Conservation (phyloP, 257 asterid species). For the Lycium ferocissimum region DNA sequence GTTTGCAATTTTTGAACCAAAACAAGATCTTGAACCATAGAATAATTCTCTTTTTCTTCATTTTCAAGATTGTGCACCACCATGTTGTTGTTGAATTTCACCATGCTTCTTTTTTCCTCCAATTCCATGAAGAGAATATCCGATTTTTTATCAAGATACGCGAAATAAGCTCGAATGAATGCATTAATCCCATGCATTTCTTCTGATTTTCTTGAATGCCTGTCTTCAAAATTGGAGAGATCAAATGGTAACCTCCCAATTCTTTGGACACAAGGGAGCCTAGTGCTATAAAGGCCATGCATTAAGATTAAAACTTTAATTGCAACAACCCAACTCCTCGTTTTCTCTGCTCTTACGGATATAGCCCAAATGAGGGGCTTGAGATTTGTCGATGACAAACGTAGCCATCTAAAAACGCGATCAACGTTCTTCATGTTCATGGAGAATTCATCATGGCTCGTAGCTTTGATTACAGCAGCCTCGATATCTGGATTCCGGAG, state of each 20-base stretch:
- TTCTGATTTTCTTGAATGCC: slow-evolving; percentile 37
- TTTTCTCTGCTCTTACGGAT: slow-evolving; percentile 58
- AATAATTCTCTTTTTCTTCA: slow-evolving; percentile 3
- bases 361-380: slow-evolving; percentile 71
- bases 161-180: slow-evolving; percentile 66
- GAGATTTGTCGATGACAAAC: slow-evolving; percentile 64
- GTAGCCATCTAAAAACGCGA: slow-evolving; percentile 67
- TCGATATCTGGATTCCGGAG: slow-evolving; percentile 87
- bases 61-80: background rate
- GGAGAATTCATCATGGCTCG: slow-evolving; percentile 61
- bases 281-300: slow-evolving; percentile 57
- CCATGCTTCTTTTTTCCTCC: slow-evolving; percentile 38
- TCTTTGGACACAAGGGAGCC: slow-evolving; percentile 42
- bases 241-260: slow-evolving; percentile 85
- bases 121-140: slow-evolving; percentile 39
- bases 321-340: slow-evolving; percentile 72
- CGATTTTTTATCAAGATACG: slow-evolving; percentile 77
- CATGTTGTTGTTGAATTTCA: background rate
- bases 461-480: slow-evolving; percentile 76
- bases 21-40: slow-evolving; percentile 52
- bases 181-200: slow-evolving; percentile 58
- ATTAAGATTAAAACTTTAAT: slow-evolving; percentile 67
- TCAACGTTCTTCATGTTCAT: slow-evolving; percentile 55
- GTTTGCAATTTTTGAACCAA: slow-evolving; percentile 57
- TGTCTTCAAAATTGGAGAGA: slow-evolving; percentile 65